These are phyloP conservation scores for Sphaerobolus stellatus DNA, from an alignment of 1,284 basidiomycete species.

Conservation along the genomic window DNA sequence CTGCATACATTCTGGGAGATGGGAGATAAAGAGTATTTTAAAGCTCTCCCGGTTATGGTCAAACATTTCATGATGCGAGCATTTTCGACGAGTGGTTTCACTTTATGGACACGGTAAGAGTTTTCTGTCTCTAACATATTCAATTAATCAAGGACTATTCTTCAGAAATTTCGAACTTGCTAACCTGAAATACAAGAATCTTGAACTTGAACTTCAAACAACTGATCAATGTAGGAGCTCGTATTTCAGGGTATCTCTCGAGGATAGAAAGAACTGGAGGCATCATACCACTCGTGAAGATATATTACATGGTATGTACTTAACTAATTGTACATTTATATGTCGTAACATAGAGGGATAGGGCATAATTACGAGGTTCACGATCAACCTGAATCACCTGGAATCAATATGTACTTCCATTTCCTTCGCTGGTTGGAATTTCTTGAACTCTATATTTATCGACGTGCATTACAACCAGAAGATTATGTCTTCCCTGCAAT, in stretches of 20 bases:
- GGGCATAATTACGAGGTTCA: conserved; percentile 31
- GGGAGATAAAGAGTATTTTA: not conserved
- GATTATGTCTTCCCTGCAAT: conserved; percentile 38
- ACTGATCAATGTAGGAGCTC: not conserved
- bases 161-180: conserved; percentile 28
- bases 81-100: conserved; percentile 7
- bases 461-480: conserved; percentile 19
- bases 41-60: not conserved
- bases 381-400: conserved; percentile 23
- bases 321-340: too few species aligned
- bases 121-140: not conserved
- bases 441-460: conserved; percentile 19
- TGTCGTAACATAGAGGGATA: not conserved
- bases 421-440: conserved; percentile 26
- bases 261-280: not conserved
- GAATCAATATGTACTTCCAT: conserved; percentile 27
- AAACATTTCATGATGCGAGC: not conserved
- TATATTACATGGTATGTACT: too few species aligned
- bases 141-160: not conserved
- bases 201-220: conserved; percentile 13
- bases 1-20: not conserved
- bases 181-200: conserved; percentile 19
- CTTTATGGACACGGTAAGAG: conserved; percentile 20
- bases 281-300: conserved; percentile 4
- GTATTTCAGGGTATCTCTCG: not conserved